A percentile compares a stretch with the other conserved stretches of the same genome.
Evolutionary conservation across 345 rosid genomes (phyloP).

Genomic region (Moringa oleifera): DNA sequence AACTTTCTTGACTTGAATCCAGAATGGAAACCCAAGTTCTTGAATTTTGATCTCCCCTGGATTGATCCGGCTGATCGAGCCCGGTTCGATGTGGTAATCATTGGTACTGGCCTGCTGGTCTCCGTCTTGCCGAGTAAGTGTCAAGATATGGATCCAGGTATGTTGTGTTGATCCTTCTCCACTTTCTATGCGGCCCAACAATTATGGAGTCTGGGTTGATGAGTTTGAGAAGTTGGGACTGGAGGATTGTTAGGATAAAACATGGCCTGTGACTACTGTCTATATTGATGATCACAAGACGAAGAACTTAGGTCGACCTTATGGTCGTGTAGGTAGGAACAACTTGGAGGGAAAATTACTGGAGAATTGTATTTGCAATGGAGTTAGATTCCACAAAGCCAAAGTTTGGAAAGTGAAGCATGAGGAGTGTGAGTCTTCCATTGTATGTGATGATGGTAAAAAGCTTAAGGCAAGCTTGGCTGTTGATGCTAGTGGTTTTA

Average conservation of each 20-base stretch:
- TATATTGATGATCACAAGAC: slow-evolving; percentile 35
- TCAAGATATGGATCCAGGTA: slow-evolving; percentile 46
- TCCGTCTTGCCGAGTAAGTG: slow-evolving; percentile 59
- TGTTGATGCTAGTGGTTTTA: slow-evolving; percentile 62
- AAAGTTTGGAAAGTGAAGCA: slow-evolving; percentile 59
- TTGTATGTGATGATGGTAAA: slow-evolving; percentile 49
- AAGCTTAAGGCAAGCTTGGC: slow-evolving; percentile 49
- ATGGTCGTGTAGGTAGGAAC: slow-evolving; percentile 48
- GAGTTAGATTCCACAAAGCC: slow-evolving; percentile 52
- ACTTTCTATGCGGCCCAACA: slow-evolving; percentile 55
- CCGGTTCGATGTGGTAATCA: slow-evolving; percentile 46
- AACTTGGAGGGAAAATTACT: slow-evolving; percentile 37
- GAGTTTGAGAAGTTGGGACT: slow-evolving; percentile 57
- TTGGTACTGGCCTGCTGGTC: slow-evolving; percentile 67
- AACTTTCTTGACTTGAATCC: slow-evolving; percentile 49
- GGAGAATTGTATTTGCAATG: slow-evolving; percentile 39
- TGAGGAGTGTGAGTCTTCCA: slow-evolving; percentile 40
- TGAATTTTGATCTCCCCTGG: slow-evolving; percentile 42
- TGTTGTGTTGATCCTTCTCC: slow-evolving; percentile 71
- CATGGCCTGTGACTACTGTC: slow-evolving; percentile 54
- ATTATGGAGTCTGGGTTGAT: slow-evolving; percentile 75
- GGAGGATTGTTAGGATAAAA: slow-evolving; percentile 46
- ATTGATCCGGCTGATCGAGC: slow-evolving; percentile 24
- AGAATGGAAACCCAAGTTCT: slow-evolving; percentile 23
- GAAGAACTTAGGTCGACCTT: slow-evolving; percentile 52